A percentile compares a stretch with the other conserved stretches of the same genome.
Evolutionary conservation across 1,284 basidiomycete genomes (phyloP).

Genomic region (Neotropicomus parvogracilis): DNA sequence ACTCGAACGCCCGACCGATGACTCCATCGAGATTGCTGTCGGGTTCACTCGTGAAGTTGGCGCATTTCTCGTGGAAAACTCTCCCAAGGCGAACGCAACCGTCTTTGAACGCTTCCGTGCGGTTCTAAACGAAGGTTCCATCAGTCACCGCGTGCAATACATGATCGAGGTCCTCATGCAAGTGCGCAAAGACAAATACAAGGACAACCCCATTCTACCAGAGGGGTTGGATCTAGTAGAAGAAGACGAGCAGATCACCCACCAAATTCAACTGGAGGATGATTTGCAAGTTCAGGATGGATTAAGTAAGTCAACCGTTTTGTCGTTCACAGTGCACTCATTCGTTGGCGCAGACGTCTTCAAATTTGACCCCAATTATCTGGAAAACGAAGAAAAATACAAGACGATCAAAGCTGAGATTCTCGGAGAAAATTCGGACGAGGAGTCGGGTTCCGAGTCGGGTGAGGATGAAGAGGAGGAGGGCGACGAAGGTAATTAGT

Average conservation of each 20-base stretch:
- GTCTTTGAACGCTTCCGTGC: slow-evolving; percentile 96
- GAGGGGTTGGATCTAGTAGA: slow-evolving; percentile 96
- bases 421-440: slow-evolving; percentile 82
- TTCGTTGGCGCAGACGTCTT: slow-evolving; percentile 72
- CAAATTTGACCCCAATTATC: slow-evolving; percentile 87
- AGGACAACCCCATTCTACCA: slow-evolving; percentile 92
- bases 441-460: slow-evolving; percentile 58
- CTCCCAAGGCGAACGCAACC: slow-evolving; percentile 89
- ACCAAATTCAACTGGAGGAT: slow-evolving; percentile 88
- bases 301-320: slow-evolving; percentile 61
- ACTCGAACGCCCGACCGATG: slow-evolving; percentile 93
- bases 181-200: slow-evolving; percentile 96
- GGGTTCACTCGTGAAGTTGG: slow-evolving; percentile 98
- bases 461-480: slow-evolving; percentile 59
- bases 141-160: slow-evolving; percentile 96
- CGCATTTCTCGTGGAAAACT: slow-evolving; percentile 90
- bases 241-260: slow-evolving; percentile 96
- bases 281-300: slow-evolving; percentile 92
- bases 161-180: slow-evolving; percentile 99
- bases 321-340: slow-evolving; percentile 8
- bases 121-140: slow-evolving; percentile 91
- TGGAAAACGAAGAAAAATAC: slow-evolving; percentile 94
- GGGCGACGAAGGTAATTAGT: slow-evolving; percentile 45
- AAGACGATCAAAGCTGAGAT: slow-evolving; percentile 91
- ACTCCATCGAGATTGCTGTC: slow-evolving; percentile 97